These are phyloP conservation scores for Helicocarpus griseus DNA, from an alignment of 2,329 filamentous ascomycete species.

Conservation along the genomic window DNA sequence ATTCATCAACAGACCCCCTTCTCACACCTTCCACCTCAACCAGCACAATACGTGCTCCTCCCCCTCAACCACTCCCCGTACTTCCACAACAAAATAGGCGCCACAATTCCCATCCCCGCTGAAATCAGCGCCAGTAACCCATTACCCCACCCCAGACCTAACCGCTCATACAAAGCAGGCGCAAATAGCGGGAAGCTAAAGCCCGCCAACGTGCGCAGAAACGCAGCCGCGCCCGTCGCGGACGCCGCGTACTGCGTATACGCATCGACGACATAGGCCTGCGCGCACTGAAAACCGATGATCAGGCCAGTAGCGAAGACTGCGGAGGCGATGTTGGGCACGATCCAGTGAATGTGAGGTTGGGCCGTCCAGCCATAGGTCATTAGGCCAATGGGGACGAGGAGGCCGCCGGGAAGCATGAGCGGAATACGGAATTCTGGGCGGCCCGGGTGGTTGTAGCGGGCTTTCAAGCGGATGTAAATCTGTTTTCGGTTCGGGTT, in stretches of 20 bases:
- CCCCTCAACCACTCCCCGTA: slow-evolving; percentile 39
- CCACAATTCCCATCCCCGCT: slow-evolving; percentile 34
- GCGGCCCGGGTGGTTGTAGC: slow-evolving; percentile 8
- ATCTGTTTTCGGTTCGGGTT: slow-evolving; percentile 6
- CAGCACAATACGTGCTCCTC: slow-evolving; percentile 34
- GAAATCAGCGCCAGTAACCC: slow-evolving; percentile 34
- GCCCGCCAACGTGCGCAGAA: slow-evolving; percentile 37
- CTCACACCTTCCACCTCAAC: background rate
- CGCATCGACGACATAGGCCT: slow-evolving; percentile 29
- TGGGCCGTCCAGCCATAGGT: slow-evolving; percentile 51
- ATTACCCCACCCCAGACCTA: slow-evolving; percentile 31
- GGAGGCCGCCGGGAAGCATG: slow-evolving; percentile 42
- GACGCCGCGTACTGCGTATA: slow-evolving; percentile 40
- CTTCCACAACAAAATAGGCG: slow-evolving; percentile 43
- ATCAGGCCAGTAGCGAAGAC: slow-evolving; percentile 42
- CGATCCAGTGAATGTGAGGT: slow-evolving; percentile 42
- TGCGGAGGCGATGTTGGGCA: slow-evolving; percentile 44
- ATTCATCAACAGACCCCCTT: background rate
- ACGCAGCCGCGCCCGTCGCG: slow-evolving; percentile 39
- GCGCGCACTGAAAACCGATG: slow-evolving; percentile 36
- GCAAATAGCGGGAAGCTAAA: slow-evolving; percentile 44
- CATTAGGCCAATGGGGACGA: slow-evolving; percentile 46
- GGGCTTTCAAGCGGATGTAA: slow-evolving; percentile 19
- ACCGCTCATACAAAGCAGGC: slow-evolving; percentile 26
- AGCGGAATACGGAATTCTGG: slow-evolving; percentile 58